Base-by-base conservation (phyloP, 2,329 filamentous ascomycete species). In the Pseudogymnoascus sp. region DNA sequence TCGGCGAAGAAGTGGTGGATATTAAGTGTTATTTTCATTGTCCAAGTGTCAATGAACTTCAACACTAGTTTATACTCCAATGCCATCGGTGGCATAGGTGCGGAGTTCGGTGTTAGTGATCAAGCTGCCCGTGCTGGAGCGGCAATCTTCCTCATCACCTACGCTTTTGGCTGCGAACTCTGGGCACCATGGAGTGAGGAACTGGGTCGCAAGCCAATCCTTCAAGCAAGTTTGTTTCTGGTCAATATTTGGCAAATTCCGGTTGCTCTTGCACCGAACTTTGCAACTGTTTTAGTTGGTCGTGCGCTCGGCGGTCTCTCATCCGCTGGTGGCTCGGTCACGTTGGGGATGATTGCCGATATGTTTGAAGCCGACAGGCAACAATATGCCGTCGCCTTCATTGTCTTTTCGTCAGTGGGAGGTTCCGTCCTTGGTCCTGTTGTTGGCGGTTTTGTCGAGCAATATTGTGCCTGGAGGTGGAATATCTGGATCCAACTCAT, bases 171-270 rank as follows among this genome's bases (percentile, higher is more conserved):
- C 37, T 95, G 91, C 73, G 91, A 95, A 74, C 81, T 93, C 0
- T 95, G 91, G 91, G 91, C 91, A 0, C 91, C 91, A 0, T 95
- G 90, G 89, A 89, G 85, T 52, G 91, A 96, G 73, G 91, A 95
- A 70, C 79, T 93, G 59, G 91, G 91, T 18, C 84, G 91, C 59
- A 89, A 86, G 78, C 87, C 87, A 1, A 83, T 95, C 62, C 79
- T 93, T 21, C 90, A 93, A 78, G 75, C 82, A 23, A 89, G 86
- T 38, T 76, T 95, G 61, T 82, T 89, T 66, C 77, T 95, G 9
- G 89, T 93, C 74, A 95, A 95, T 69, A 74, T 93, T 62, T 95
- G 83, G 80, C 88, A 90, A 67, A 73, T 92, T 0, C 88, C 87
- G 4, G 88, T 91, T 31, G 89, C 83, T 0, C 75, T 92, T 41